Percentiles rank a stretch among this genome's conserved stretches.
Evolutionary conservation across 352 stramenopile genomes (phyloP).

Genomic region (Globisporangium camurandrum): DNA sequence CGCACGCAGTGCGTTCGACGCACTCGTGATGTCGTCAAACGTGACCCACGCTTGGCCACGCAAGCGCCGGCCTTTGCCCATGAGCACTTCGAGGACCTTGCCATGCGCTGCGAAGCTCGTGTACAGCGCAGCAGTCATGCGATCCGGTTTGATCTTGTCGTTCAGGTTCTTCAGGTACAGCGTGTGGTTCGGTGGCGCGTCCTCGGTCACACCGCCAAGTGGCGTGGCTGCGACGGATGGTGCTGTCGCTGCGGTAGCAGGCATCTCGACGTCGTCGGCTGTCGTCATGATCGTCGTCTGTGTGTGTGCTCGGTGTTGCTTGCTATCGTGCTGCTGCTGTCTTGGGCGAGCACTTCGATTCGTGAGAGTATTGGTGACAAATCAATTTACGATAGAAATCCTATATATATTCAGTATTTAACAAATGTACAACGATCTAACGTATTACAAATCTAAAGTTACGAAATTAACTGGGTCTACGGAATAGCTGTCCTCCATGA

Average conservation of each 20-base stretch:
- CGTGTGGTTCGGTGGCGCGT: constrained; percentile 84
- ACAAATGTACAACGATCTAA: too few species aligned
- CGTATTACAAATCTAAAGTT: too few species aligned
- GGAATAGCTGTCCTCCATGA: too few species aligned
- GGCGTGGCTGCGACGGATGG: background rate
- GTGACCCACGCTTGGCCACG: constrained; percentile 90
- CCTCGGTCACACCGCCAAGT: constrained; percentile 26
- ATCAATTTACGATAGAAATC: too few species aligned
- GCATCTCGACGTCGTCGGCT: background rate
- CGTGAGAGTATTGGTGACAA: too few species aligned
- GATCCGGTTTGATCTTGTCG: constrained; percentile 91
- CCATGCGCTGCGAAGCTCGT: constrained; percentile 88
- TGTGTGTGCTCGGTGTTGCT: too few species aligned
- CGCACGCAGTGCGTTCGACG: constrained; percentile 82
- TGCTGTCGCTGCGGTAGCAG: background rate
- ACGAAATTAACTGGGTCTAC: too few species aligned
- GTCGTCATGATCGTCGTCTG: background rate
- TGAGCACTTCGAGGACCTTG: constrained; percentile 90
- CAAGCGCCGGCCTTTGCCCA: constrained; percentile 73
- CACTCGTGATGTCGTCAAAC: constrained; percentile 84
- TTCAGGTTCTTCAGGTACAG: constrained; percentile 94
- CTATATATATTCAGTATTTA: too few species aligned
- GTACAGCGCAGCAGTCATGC: constrained; percentile 88
- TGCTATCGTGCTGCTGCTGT: too few species aligned
- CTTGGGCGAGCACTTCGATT: too few species aligned